Percentiles rank a stretch among this genome's conserved stretches.
Evolutionary conservation across 352 stramenopile species (phyloP).

Genomic region (Phytophthora podocarpi): DNA sequence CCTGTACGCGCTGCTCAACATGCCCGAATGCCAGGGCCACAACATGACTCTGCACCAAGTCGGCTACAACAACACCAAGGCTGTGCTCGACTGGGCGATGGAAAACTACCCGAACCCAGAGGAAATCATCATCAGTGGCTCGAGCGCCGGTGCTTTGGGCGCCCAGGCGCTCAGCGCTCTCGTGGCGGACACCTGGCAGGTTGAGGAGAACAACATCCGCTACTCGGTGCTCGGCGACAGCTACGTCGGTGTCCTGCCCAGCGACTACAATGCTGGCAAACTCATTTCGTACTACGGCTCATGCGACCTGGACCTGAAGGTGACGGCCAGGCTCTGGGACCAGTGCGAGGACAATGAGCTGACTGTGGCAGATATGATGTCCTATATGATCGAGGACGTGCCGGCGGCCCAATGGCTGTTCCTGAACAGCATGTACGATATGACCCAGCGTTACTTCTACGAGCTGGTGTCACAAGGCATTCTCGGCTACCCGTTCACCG

Average conservation of each 20-base stretch:
- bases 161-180: conserved; percentile 51
- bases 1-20: conserved; percentile 47
- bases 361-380: conserved; percentile 55
- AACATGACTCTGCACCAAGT: conserved; percentile 61
- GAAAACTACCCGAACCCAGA: conserved; percentile 67
- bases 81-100: conserved; percentile 63
- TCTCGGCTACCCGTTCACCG: conserved; percentile 52
- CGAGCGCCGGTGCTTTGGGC: conserved; percentile 58
- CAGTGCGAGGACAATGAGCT: conserved; percentile 52
- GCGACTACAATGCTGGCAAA: conserved; percentile 46
- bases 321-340: conserved; percentile 40
- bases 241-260: conserved; percentile 67
- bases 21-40: conserved; percentile 46
- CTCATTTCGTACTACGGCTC: conserved; percentile 67
- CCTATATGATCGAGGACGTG: conserved; percentile 54
- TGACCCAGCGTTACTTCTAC: conserved; percentile 73
- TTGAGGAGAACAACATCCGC: conserved; percentile 55
- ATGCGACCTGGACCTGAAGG: conserved; percentile 56
- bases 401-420: conserved; percentile 65
- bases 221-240: conserved; percentile 67
- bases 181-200: conserved; percentile 62
- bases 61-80: conserved; percentile 68
- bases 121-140: conserved; percentile 61
- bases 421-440: conserved; percentile 65
- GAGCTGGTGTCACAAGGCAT: conserved; percentile 59